Percentiles rank a stretch among this genome's conserved stretches.
phyloP scores from a whole-genome alignment of 768 basidiomycete genomes.

The Lentinula boryana region DNA sequence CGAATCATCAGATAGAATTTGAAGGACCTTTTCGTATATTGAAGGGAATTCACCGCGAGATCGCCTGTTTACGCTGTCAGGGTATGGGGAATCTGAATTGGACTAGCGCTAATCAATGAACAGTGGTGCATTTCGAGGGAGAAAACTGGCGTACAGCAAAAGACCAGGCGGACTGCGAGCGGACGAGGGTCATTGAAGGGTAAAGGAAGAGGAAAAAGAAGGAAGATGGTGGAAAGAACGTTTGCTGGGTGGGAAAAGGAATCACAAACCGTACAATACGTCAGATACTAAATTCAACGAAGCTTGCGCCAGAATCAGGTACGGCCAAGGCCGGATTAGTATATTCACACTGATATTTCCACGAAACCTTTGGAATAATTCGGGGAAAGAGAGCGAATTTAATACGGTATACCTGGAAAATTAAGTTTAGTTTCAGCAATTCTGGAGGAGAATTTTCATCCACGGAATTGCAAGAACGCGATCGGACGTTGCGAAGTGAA shows the following conservation, averaged over 20 bases:
- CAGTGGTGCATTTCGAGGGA: background rate
- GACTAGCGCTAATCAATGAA: background rate
- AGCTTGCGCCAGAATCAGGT: background rate
- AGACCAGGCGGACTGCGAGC: constrained; percentile 2
- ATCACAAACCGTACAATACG: background rate
- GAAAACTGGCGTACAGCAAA: constrained; percentile 1
- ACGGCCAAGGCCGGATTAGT: background rate
- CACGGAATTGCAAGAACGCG: background rate
- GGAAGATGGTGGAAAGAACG: background rate
- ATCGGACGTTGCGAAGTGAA: background rate
- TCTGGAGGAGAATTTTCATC: no score
- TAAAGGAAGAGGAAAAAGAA: background rate
- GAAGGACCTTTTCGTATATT: constrained; percentile 13
- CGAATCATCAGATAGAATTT: background rate
- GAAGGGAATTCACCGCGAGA: constrained; percentile 11
- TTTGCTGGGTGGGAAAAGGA: constrained; percentile 2
- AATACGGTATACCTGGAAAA: background rate
- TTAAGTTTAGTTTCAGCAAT: no score
- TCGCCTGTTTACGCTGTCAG: constrained; percentile 2
- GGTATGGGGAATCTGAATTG: constrained; percentile 17
- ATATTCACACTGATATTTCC: no score
- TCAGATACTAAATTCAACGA: background rate
- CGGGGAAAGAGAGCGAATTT: background rate
- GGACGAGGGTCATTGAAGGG: constrained; percentile 2
- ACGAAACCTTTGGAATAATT: no score